Base-by-base conservation (phyloP, 805 yeast species). In the Yamadazyma sp. region DNA sequence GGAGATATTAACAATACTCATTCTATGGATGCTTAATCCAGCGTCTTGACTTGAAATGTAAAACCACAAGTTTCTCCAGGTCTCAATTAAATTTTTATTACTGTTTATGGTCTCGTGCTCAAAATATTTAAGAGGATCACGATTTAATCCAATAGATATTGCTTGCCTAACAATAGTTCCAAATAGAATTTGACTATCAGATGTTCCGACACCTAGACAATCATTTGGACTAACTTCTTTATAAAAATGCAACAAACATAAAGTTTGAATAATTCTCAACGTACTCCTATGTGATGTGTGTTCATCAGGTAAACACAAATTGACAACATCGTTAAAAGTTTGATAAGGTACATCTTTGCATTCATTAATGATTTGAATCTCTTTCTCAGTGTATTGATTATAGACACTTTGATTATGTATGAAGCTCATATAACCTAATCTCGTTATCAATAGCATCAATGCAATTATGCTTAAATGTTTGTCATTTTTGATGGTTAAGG, bases 221-320 rank as follows among this genome's bases (percentile, higher is more conserved):
- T 69, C 73, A 35, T 62, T 61, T 1, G 74, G 74, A 9, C 62
- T 56, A 10, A 66, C 62, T 24, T 50, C 53, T 13, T 65, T 38
- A 42, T 65, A 67, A 35, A 57, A 62, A 35, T 58, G 52, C 9
- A 59, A 37, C 14, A 65, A 50, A 8, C 58, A 44, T 35, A 65
- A 50, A 4, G 57, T 38, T 40, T 68, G 73, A 2, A 69, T 62
- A 23, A 56, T 43, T 36, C 58, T 56, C 33, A 67, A 50, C 4
- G 65, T 48, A 15, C 69, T 58, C 44, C 58, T 60, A 15, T 48
- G 40, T 1, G 53, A 48, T 8, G 56, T 48, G 16, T 46, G 51
- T 21, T 55, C 53, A 26, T 62, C 67, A 3, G 62, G 52, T 14
- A 62, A 48, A 43, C 71, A 66, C 17, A 65, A 38, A 27, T 60